phyloP scores from a whole-genome alignment of 176 grass and related monocot species.

The Triticum urartu region DNA sequence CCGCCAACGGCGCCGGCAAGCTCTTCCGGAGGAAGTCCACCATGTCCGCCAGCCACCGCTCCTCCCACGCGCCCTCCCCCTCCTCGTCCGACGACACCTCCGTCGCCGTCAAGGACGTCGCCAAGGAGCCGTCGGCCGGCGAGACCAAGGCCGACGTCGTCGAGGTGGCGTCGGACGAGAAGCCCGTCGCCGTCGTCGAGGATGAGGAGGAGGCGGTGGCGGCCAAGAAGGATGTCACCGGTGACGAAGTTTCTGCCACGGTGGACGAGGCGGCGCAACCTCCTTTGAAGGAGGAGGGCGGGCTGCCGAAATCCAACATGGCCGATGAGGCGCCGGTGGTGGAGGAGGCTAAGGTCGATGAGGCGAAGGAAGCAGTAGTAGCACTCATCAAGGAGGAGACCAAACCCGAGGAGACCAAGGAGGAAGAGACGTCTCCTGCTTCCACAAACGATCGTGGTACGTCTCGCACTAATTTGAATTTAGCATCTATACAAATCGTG shows the following conservation, averaged over 20 bases:
- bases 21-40: constrained; percentile 59
- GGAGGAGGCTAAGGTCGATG: background rate
- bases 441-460: background rate
- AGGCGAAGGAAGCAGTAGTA: background rate
- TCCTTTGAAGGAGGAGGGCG: constrained; percentile 6
- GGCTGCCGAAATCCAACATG: constrained; percentile 36
- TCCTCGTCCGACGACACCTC: background rate
- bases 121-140: background rate
- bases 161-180: background rate
- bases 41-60: constrained; percentile 17
- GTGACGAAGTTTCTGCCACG: background rate
- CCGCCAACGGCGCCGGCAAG: constrained; percentile 3
- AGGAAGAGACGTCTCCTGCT: background rate
- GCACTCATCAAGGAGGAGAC: constrained; percentile 1
- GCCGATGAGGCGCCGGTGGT: background rate
- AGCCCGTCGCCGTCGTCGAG: background rate
- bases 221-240: constrained; percentile 1
- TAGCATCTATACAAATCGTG: background rate
- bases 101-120: constrained; percentile 27
- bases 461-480: background rate
- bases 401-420: background rate
- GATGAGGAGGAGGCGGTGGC: background rate
- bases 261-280: background rate
- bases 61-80: background rate
- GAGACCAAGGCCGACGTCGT: background rate